Evolutionary conservation across 148 eudicot genomes (phyloP), one percentile per base, ranked within the genome.

Genomic region (Simmondsia chinensis): DNA sequence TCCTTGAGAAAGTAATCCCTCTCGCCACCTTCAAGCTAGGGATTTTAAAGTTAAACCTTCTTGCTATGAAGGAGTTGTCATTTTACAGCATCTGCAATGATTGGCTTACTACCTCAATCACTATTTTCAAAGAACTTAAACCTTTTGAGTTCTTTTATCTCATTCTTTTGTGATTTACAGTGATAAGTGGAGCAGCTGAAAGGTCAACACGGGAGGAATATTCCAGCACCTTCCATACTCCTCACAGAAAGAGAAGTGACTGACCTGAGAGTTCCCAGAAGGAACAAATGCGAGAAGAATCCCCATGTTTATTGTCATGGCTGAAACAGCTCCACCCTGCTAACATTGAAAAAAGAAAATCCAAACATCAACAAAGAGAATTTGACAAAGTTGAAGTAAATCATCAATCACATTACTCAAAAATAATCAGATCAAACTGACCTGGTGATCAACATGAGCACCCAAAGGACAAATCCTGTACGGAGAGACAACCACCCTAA

Each of bases 361-460:
- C n/a, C n/a, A n/a, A n/a, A n/a, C n/a, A n/a, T n/a, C n/a, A n/a
- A n/a, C n/a, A n/a, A n/a, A n/a, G n/a, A n/a, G n/a, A 10, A 20
- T 20, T 20, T 16, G 10, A 9, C 33, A 57, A 62, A 34, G 52
- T 16, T 13, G 47, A 20, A 29, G 30, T 20, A 35, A 28, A 9
- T 33, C n/a, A 11, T 15, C n/a, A 43, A 16, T 8, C 11, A 14
- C 14, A 29, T 17, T 22, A 14, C 20, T 53, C 2, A n/a, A 47
- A 47, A 33, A 27, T 5, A 22, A 34, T 33, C 13, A 43, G 33
- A 5, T 11, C 9, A 14, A 32, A 47, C 49, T 35, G 17, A 82
- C 99, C 94, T 91, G 99, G 73, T 91, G 99, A 62, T 91, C 99
- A 66, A 91, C 77, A 59, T 91, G 99, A 47, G 99, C 99, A 56